Percentiles rank a stretch among this genome's conserved stretches.
Evolutionary conservation across 352 stramenopile genomes (phyloP).

Genomic region (Phytopythium helicoides): DNA sequence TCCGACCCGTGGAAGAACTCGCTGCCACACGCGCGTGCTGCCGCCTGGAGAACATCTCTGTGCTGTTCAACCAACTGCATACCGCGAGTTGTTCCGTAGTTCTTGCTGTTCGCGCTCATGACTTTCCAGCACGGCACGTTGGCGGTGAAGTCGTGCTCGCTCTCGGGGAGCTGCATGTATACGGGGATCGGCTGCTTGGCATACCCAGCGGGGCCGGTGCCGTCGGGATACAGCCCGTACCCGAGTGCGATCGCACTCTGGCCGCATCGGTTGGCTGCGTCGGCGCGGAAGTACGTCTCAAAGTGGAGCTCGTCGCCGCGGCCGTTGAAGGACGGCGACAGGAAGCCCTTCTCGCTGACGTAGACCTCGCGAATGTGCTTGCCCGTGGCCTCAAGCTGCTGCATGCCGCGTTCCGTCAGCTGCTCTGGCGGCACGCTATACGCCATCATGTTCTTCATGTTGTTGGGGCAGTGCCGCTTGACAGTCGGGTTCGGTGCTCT

Average conservation of each 20-base stretch:
- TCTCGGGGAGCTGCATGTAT: constrained; percentile 80
- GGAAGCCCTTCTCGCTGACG: constrained; percentile 55
- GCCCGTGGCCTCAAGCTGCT: constrained; percentile 62
- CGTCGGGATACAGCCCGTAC: constrained; percentile 69
- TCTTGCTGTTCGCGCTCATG: constrained; percentile 45
- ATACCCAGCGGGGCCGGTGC: constrained; percentile 56
- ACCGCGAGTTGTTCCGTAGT: constrained; percentile 39
- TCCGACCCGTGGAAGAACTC: constrained; percentile 43
- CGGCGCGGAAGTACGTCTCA: constrained; percentile 73
- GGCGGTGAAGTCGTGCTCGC: constrained; percentile 76
- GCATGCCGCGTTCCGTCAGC: constrained; percentile 70
- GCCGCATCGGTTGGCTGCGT: constrained; percentile 62
- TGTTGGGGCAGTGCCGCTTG: constrained; percentile 65
- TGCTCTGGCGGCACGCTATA: constrained; percentile 72
- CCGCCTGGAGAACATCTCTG: constrained; percentile 30
- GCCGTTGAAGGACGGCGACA: constrained; percentile 68
- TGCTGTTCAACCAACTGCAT: constrained; percentile 40
- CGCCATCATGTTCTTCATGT: constrained; percentile 46
- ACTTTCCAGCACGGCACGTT: constrained; percentile 63
- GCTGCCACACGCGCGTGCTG: constrained; percentile 44
- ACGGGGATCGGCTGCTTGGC: constrained; percentile 62
- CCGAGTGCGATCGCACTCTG: constrained; percentile 69
- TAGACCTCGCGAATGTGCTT: constrained; percentile 73
- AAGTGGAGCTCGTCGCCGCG: constrained; percentile 48
- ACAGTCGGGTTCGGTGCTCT: constrained; percentile 66